phyloP scores from a whole-genome alignment of 768 basidiomycete species.

The Termitomyces sp. region DNA sequence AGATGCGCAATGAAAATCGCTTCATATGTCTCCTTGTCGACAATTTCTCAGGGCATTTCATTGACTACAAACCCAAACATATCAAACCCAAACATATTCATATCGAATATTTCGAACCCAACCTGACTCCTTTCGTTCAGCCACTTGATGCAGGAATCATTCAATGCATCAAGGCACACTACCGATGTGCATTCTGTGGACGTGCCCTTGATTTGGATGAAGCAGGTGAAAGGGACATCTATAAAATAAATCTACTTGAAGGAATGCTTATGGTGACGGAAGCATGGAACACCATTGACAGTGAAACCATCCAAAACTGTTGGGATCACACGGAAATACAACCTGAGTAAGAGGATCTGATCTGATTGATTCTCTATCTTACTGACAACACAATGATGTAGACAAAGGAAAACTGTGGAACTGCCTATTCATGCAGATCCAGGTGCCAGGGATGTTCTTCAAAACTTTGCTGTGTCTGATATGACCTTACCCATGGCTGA shows the following conservation, averaged over 20 bases:
- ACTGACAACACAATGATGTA: too few relatives aligned
- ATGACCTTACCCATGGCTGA: background rate
- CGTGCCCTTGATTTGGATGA: background rate
- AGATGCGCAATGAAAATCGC: too few relatives aligned
- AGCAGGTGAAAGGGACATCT: background rate
- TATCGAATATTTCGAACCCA: too few relatives aligned
- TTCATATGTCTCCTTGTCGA: too few relatives aligned
- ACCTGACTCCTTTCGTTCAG: too few relatives aligned
- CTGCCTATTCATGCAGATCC: background rate
- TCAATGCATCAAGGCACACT: too few relatives aligned
- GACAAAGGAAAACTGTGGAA: background rate
- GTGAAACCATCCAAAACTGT: too few relatives aligned
- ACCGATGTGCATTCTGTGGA: too few relatives aligned
- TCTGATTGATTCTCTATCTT: background rate
- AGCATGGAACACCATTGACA: background rate
- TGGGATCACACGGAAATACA: background rate
- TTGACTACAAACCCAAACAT: too few relatives aligned
- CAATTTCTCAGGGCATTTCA: too few relatives aligned
- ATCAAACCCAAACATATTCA: too few relatives aligned
- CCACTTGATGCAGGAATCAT: too few relatives aligned
- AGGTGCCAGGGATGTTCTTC: background rate
- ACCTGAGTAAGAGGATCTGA: background rate
- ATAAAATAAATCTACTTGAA: background rate
- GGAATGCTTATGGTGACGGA: background rate
- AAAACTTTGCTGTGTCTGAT: background rate